A percentile compares a stretch with the other conserved stretches of the same genome.
Evolutionary conservation across 2,329 filamentous ascomycete species (phyloP).

Genomic region (Trichoderma koningiopsis): DNA sequence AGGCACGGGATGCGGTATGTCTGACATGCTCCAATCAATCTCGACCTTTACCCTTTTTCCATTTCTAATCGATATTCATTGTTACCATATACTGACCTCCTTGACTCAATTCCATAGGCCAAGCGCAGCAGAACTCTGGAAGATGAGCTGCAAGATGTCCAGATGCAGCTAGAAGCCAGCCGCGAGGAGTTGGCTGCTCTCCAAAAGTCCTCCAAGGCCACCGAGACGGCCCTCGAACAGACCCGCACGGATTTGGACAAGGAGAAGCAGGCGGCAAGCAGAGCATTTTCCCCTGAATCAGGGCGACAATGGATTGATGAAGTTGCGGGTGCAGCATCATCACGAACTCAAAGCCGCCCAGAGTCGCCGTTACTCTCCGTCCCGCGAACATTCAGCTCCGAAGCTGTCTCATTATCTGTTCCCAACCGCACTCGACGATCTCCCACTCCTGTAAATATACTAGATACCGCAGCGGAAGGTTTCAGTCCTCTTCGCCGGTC

Average conservation of each 20-base stretch:
- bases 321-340: slow-evolving; percentile 42
- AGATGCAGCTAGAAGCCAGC: slow-evolving; percentile 63
- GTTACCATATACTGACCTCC: not conserved
- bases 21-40: not conserved
- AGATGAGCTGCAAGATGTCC: slow-evolving; percentile 77
- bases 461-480: slow-evolving; percentile 44
- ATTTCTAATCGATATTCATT: not conserved
- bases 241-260: slow-evolving; percentile 53
- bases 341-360: slow-evolving; percentile 53
- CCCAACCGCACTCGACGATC: slow-evolving; percentile 39
- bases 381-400: slow-evolving; percentile 57
- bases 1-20: slow-evolving; percentile 81
- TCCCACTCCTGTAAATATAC: slow-evolving; percentile 53
- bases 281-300: slow-evolving; percentile 42
- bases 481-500: slow-evolving; percentile 50
- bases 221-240: slow-evolving; percentile 65
- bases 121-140: slow-evolving; percentile 67
- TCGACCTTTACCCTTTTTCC: not conserved
- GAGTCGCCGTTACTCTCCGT: slow-evolving; percentile 57
- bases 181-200: slow-evolving; percentile 63
- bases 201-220: slow-evolving; percentile 64
- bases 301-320: slow-evolving; percentile 58
- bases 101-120: slow-evolving; percentile 51
- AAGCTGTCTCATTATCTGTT: slow-evolving; percentile 52
- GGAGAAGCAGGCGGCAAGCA: slow-evolving; percentile 42